phyloP scores from a whole-genome alignment of 2,329 filamentous ascomycete genomes.

The Xylaria sp. region DNA sequence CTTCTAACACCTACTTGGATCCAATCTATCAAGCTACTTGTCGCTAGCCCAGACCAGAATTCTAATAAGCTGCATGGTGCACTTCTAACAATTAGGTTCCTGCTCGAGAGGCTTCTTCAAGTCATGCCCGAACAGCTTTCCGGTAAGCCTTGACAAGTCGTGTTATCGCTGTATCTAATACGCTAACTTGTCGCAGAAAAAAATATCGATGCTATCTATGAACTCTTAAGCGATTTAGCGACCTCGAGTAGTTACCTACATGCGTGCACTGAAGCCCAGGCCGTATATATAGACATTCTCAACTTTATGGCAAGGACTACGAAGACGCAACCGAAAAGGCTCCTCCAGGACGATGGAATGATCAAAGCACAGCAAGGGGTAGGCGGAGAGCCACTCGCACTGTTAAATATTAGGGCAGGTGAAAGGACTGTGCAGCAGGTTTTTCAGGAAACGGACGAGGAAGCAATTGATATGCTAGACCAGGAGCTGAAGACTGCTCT shows the following conservation, averaged over 20 bases:
- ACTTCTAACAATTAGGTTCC: slow-evolving; percentile 66
- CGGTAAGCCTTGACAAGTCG: slow-evolving; percentile 51
- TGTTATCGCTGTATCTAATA: background rate
- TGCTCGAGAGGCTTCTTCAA: slow-evolving; percentile 65
- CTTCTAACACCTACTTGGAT: slow-evolving; percentile 65
- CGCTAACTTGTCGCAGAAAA: slow-evolving; percentile 39
- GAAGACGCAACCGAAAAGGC: background rate
- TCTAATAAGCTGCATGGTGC: slow-evolving; percentile 69
- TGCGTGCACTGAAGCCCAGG: slow-evolving; percentile 46
- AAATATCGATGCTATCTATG: slow-evolving; percentile 38
- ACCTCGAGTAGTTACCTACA: slow-evolving; percentile 35
- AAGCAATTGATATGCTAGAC: slow-evolving; percentile 41
- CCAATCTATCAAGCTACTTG: slow-evolving; percentile 52
- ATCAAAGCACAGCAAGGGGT: slow-evolving; percentile 12
- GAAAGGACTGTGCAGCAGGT: slow-evolving; percentile 52
- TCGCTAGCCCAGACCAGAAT: slow-evolving; percentile 49
- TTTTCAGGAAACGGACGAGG: slow-evolving; percentile 28
- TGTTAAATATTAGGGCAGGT: slow-evolving; percentile 43
- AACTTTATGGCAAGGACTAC: slow-evolving; percentile 41
- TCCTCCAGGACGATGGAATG: background rate
- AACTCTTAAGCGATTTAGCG: slow-evolving; percentile 41
- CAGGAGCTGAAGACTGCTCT: slow-evolving; percentile 53
- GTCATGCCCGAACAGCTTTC: slow-evolving; percentile 57
- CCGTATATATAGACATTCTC: slow-evolving; percentile 51
- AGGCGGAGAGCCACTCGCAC: slow-evolving; percentile 34